A percentile compares a stretch with the other conserved stretches of the same genome.
These are phyloP conservation scores for Agarophyton chilense DNA, from an alignment of 23 red algal genomes.

Conservation along the genomic window DNA sequence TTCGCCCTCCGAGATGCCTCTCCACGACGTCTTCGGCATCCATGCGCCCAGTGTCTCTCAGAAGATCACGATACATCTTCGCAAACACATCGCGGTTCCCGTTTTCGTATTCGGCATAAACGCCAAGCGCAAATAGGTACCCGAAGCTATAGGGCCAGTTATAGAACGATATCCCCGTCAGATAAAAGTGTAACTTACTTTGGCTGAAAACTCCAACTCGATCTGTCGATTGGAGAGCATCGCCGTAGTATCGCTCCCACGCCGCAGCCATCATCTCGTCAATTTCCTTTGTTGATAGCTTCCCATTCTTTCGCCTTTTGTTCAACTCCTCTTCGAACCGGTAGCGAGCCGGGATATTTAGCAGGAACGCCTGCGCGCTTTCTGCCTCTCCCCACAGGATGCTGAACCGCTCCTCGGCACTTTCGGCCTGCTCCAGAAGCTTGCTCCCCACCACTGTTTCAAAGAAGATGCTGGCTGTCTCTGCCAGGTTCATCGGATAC, in stretches of 20 bases:
- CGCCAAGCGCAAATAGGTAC: conserved; percentile 74
- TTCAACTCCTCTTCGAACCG: conserved; percentile 76
- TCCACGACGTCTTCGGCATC: conserved; percentile 65
- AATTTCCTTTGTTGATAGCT: conserved; percentile 64
- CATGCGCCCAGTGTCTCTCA: conserved; percentile 82
- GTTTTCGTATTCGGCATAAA: conserved; percentile 70
- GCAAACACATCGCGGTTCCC: conserved; percentile 47
- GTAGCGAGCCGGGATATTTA: conserved; percentile 85
- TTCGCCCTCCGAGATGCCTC: conserved; percentile 59
- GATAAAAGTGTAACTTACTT: conserved; percentile 84
- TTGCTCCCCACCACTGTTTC: conserved; percentile 78
- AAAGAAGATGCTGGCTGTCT: conserved; percentile 89
- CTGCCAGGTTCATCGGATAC: conserved; percentile 83
- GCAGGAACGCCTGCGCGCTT: conserved; percentile 64
- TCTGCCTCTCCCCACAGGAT: conserved; percentile 77
- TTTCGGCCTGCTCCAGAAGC: conserved; percentile 63
- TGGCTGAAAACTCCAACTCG: conserved; percentile 69
- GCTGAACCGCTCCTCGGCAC: conserved; percentile 54
- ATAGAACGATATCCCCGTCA: conserved; percentile 74
- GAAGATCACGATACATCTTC: conserved; percentile 69
- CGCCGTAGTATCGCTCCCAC: conserved; percentile 74
- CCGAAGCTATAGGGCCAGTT: conserved; percentile 90
- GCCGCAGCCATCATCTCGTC: conserved; percentile 76
- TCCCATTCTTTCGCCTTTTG: conserved; percentile 38
- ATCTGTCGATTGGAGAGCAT: conserved; percentile 39